Evolutionary conservation across 1,284 basidiomycete species (phyloP).

Genomic region (Pisolithus thermaeus): DNA sequence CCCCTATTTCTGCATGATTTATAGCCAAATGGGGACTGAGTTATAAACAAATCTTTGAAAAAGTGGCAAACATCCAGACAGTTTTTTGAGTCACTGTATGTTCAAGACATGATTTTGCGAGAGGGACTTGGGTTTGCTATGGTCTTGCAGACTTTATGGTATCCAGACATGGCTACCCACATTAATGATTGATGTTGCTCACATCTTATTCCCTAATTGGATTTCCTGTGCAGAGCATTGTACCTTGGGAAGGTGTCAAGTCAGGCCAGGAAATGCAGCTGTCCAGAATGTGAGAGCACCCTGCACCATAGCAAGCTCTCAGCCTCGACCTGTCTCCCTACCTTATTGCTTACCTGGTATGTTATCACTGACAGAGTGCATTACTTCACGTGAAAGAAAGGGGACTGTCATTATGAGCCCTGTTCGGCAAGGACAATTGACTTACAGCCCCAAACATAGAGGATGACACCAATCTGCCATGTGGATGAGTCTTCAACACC

Average conservation of each 20-base stretch:
- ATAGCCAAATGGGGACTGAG: no score
- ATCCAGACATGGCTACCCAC: slow-evolving; percentile 1
- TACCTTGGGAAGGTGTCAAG: slow-evolving; percentile 68
- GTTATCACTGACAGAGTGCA: slow-evolving; percentile 50
- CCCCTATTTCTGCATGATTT: no score
- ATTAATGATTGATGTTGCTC: slow-evolving; percentile 7
- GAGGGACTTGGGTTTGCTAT: slow-evolving; percentile 59
- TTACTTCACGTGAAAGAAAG: not conserved
- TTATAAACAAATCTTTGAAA: no score
- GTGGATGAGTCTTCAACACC: slow-evolving; percentile 58
- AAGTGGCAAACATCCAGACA: no score
- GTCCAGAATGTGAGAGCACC: slow-evolving; percentile 79
- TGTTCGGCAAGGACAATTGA: slow-evolving; percentile 6
- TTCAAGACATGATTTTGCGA: slow-evolving; percentile 76
- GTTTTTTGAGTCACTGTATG: no score
- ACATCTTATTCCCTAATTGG: slow-evolving; percentile 43
- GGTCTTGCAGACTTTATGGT: slow-evolving; percentile 45
- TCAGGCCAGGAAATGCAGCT: slow-evolving; percentile 77
- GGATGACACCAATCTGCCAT: slow-evolving; percentile 64
- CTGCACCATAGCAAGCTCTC: slow-evolving; percentile 23
- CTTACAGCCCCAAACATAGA: slow-evolving; percentile 78
- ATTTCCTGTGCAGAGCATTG: slow-evolving; percentile 41
- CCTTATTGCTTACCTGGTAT: slow-evolving; percentile 50
- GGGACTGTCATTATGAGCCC: not conserved
- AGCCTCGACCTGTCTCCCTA: not conserved